Base-by-base conservation (phyloP, 108 stramenopile genomes). In the Stephanodiscus minutulus region DNA sequence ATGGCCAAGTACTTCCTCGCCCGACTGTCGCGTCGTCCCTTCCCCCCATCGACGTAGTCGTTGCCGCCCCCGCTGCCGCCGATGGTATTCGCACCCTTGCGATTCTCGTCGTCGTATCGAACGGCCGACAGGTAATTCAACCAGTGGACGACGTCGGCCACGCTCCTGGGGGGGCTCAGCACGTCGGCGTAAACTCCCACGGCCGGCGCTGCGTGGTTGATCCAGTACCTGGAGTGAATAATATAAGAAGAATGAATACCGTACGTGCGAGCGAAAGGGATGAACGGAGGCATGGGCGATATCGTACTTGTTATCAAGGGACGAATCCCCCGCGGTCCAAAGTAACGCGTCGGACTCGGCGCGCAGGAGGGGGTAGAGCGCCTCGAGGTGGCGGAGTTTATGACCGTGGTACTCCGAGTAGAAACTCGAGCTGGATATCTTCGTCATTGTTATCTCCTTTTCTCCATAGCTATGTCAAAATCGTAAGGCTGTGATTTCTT, bases 121-220 rank as follows among this genome's bases (percentile, higher is more conserved):
- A 28, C 24, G 7, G 12, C 53, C 56, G 58, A 29, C 11, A 85
- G 25, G 58, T 66, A 57, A 71, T 94, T 94, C 70, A 94, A 35
- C 93, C 93, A 94, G 56, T 87, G 91, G 3, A 88, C 90, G 10
- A 94, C 87, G 85, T 94, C 93, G 13, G 79, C 72, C 47, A 84
- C 78, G 44, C 77, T 84, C 5, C 24, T 53, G 2, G 93, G 86
- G 10, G 93, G 93, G 37, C 82, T 58, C 37, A 94, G 68, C 3
- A 90, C 57, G 1, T 72, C 47, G 36, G 61, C 68, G 66, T 87
- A 84, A 11, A 75, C 84, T 25, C 88, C 88, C 2, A 88, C 84
- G 0, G 89, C 89, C 1, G 78, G 78, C 11, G 66, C 68, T 17
- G 33, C n/a, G 53, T 73, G 73, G 5, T 68, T 36, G 41, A 73